Conservation (phyloP, 2,329 filamentous ascomycete genomes). For the Rutstroemia sp. region DNA sequence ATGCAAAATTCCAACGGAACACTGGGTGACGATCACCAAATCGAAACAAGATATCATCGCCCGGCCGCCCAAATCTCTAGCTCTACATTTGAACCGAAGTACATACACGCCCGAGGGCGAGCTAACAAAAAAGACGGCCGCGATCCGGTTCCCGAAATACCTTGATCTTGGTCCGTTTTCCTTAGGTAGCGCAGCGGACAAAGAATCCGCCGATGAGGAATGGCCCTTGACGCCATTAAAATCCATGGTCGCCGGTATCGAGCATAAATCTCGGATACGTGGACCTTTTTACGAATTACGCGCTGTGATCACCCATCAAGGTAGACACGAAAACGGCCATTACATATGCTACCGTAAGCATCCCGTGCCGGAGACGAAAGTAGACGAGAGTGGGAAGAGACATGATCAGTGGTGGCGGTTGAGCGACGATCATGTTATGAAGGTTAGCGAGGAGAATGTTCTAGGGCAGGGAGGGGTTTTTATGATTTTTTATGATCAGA, state of each 20-base stretch:
- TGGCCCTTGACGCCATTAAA: slow-evolving; percentile 63
- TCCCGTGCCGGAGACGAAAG: slow-evolving; percentile 29
- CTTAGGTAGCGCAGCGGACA: slow-evolving; percentile 48
- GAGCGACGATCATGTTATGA: slow-evolving; percentile 78
- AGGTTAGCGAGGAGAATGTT: slow-evolving; percentile 66
- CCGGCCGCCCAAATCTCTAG: slow-evolving; percentile 70
- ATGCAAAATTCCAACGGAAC: slow-evolving; percentile 60
- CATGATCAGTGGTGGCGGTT: slow-evolving; percentile 72
- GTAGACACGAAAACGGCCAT: slow-evolving; percentile 89
- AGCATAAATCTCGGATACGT: slow-evolving; percentile 41
- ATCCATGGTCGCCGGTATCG: slow-evolving; percentile 64
- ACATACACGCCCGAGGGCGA: slow-evolving; percentile 76
- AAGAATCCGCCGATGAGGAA: slow-evolving; percentile 44
- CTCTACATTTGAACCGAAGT: slow-evolving; percentile 85
- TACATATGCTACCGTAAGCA: slow-evolving; percentile 87
- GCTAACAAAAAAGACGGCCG: slow-evolving; percentile 76
- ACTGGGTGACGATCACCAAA: slow-evolving; percentile 72
- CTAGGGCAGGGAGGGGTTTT: slow-evolving; percentile 74
- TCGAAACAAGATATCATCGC: slow-evolving; percentile 84
- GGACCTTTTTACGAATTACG: slow-evolving; percentile 68
- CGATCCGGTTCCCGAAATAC: slow-evolving; percentile 65
- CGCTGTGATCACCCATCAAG: slow-evolving; percentile 82
- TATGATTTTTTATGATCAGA: slow-evolving; percentile 92
- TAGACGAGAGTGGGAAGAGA: slow-evolving; percentile 23
- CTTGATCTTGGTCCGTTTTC: slow-evolving; percentile 83